Percentiles rank a stretch among this genome's conserved stretches.
Evolutionary conservation across 1,284 basidiomycete species (phyloP).

Genomic region (Ceratobasidium sp.): DNA sequence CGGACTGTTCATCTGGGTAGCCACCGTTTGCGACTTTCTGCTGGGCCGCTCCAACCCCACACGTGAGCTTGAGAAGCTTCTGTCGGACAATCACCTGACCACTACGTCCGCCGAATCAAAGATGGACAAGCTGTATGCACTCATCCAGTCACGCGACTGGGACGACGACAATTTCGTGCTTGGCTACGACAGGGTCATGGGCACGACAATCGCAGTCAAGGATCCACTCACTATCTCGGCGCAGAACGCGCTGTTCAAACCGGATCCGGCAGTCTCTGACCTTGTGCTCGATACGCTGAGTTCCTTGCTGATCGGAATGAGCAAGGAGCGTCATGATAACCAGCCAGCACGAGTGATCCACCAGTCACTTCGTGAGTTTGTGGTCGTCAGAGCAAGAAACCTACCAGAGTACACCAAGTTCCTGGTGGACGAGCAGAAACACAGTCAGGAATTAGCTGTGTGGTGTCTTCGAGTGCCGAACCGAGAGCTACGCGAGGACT

Average conservation of each 20-base stretch:
- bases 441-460: neutral
- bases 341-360: neutral
- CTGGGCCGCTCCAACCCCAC: conserved; percentile 41
- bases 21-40: conserved; percentile 47
- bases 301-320: neutral
- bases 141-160: conserved; percentile 48
- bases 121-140: conserved; percentile 48
- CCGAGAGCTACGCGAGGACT: neutral
- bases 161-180: conserved; percentile 48
- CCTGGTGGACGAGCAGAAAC: neutral
- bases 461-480: neutral
- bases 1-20: conserved; percentile 50
- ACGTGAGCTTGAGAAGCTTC: conserved; percentile 44
- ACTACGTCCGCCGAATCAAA: conserved; percentile 39
- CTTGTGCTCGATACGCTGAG: neutral
- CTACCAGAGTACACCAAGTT: neutral
- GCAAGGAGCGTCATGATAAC: neutral
- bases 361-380: conserved; percentile 6
- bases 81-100: conserved; percentile 17
- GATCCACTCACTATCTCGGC: conserved; percentile 5
- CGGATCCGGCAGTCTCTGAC: neutral
- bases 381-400: neutral
- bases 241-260: neutral
- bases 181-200: conserved; percentile 48
- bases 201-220: conserved; percentile 47